phyloP scores from a whole-genome alignment of 2,329 filamentous ascomycete genomes.

The Metarhizium rileyi region DNA sequence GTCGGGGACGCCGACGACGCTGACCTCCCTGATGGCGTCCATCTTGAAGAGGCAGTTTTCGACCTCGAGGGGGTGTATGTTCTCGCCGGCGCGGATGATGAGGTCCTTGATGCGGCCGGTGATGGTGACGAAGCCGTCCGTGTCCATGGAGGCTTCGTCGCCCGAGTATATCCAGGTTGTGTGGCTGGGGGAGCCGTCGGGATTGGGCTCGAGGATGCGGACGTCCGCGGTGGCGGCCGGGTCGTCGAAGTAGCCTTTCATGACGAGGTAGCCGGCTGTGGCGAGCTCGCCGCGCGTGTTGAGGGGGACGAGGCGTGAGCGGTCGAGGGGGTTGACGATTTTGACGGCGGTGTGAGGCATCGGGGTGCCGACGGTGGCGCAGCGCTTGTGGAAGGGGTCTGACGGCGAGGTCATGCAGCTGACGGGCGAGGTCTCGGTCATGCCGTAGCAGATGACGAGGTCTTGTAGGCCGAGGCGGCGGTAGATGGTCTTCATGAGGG shows the following conservation, averaged over 20 bases:
- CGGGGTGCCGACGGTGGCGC: constrained; percentile 65
- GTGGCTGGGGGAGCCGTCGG: constrained; percentile 12
- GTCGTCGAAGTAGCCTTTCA: constrained; percentile 87
- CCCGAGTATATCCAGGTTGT: constrained; percentile 84
- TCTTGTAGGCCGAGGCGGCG: constrained; percentile 65
- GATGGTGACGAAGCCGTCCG: constrained; percentile 74
- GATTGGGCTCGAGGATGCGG: constrained; percentile 36
- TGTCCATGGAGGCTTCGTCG: constrained; percentile 82
- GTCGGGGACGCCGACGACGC: constrained; percentile 77
- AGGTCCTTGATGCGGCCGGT: constrained; percentile 90
- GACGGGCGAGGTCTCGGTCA: constrained; percentile 82
- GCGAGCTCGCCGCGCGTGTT: constrained; percentile 71
- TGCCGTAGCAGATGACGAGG: constrained; percentile 89
- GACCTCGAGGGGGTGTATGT: constrained; percentile 88
- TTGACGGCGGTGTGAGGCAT: constrained; percentile 74
- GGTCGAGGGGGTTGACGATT: constrained; percentile 62
- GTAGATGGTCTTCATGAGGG: constrained; percentile 71
- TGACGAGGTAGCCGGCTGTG: constrained; percentile 75
- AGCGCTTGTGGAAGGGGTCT: constrained; percentile 64
- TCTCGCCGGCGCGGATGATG: constrained; percentile 91
- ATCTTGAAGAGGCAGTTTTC: constrained; percentile 79
- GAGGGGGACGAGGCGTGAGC: constrained; percentile 47
- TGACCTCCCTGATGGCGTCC: constrained; percentile 60
- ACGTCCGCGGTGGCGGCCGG: constrained; percentile 58
- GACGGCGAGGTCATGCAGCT: constrained; percentile 71